Base-by-base conservation (phyloP, 371 early-diverging fungal genomes). In the Mycotypha africana region DNA sequence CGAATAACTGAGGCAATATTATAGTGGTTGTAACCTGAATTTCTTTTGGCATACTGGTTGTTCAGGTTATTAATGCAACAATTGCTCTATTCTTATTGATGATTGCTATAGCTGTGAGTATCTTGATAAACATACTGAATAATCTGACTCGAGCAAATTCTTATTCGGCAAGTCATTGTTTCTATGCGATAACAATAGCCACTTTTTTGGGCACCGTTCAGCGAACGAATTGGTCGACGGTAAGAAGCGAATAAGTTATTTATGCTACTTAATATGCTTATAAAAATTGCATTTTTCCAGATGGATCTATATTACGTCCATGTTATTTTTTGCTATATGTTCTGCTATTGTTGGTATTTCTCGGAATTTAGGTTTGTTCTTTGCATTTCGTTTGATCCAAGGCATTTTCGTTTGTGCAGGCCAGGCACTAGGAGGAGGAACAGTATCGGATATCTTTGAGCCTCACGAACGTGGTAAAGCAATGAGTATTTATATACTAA, bases 351-450 rank as follows among this genome's bases (percentile, higher is more conserved):
- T 64, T 44, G 65, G 60, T 38, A 22, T 66, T 14, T 56, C 70
- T 10, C 45, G 36, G 10, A 58, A 49, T 23, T 21, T 70, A 6
- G 59, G 56, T 6, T 11, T 58, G 24, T 70, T 70, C 33, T 66
- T 63, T 51, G 60, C 49, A 17, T 60, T 70, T 20, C 63, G 71
- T 9, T 22, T 70, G 3, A 26, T 70, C 16, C 71, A 66, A 48
- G 71, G 60, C 25, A 45, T 70, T 10, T 63, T 58, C 41, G 47
- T 60, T 14, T 59, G 60, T 26, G 63, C 58, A 15, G 67, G 67
- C 6, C 56, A 56, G 38, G 62, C 66, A n/a, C 45, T 72, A 11
- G 72, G 72, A 35, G 67, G 68, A 28, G 73, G 73, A 1, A 58
- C 56, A 8, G 65, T 65, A 1, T 51, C 66, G 12, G 73, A 72